phyloP scores from a whole-genome alignment of 176 grass and related monocot genomes.

The Musa beccarii region DNA sequence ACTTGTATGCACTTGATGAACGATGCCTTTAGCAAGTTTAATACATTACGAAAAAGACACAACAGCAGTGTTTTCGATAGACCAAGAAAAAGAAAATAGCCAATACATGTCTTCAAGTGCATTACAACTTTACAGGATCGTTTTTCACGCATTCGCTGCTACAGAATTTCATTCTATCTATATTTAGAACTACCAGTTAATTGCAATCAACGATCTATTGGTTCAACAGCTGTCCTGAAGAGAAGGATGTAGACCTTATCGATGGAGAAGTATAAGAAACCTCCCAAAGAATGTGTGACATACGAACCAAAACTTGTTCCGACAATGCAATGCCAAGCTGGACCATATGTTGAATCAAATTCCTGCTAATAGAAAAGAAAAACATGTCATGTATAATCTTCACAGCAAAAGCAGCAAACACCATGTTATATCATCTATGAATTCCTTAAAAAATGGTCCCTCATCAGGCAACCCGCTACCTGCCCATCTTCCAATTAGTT shows the following conservation, averaged over 20 bases:
- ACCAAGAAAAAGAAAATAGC: neutral
- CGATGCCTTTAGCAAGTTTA: neutral
- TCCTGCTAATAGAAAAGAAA: conserved; percentile 48
- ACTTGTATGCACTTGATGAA: neutral
- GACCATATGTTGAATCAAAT: conserved; percentile 61
- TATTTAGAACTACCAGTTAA: neutral
- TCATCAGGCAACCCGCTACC: too few species aligned
- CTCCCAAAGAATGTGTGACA: conserved; percentile 78
- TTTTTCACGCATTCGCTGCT: neutral
- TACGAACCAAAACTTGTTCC: conserved; percentile 94
- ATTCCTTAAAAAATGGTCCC: too few species aligned
- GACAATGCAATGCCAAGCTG: conserved; percentile 96
- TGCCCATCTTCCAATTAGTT: too few species aligned
- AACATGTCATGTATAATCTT: too few species aligned
- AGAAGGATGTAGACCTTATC: conserved; percentile 11
- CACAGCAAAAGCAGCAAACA: too few species aligned
- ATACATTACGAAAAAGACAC: neutral
- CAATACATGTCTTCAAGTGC: neutral
- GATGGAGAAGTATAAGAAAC: conserved; percentile 14
- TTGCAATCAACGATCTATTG: neutral
- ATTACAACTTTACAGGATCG: neutral
- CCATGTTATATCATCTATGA: too few species aligned
- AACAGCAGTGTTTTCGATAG: neutral
- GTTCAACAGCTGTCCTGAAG: neutral
- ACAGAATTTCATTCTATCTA: neutral